Percentiles rank a stretch among this genome's conserved stretches.
phyloP scores from a whole-genome alignment of 192 early-diverging fungal species.

The Geranomyces variabilis region DNA sequence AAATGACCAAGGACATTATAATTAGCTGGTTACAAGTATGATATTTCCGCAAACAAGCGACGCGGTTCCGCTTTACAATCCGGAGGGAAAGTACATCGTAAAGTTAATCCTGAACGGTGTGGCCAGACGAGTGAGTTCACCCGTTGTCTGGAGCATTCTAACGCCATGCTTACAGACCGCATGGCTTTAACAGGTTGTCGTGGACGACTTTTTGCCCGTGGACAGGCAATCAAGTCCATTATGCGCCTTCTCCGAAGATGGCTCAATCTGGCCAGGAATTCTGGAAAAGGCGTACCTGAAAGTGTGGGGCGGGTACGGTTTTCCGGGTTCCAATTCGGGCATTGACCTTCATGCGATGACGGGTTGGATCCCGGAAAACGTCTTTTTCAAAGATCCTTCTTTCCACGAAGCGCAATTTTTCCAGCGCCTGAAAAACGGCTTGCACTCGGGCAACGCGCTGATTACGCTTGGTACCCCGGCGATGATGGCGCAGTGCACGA shows the following conservation, averaged over 20 bases:
- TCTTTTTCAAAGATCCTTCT: slow-evolving; percentile 77
- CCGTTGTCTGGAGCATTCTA: no score
- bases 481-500: slow-evolving; percentile 59
- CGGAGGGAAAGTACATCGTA: slow-evolving; percentile 85
- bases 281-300: slow-evolving; percentile 97
- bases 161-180: no score
- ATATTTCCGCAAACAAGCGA: slow-evolving; percentile 80
- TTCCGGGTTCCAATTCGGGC: slow-evolving; percentile 92
- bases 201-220: slow-evolving; percentile 87
- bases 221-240: slow-evolving; percentile 67
- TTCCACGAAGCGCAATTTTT: not conserved
- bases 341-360: slow-evolving; percentile 89
- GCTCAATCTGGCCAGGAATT: slow-evolving; percentile 82
- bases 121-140: slow-evolving; percentile 66
- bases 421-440: slow-evolving; percentile 64
- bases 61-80: slow-evolving; percentile 80
- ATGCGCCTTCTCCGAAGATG: slow-evolving; percentile 83
- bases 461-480: slow-evolving; percentile 83
- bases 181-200: slow-evolving; percentile 47
- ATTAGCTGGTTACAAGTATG: slow-evolving; percentile 75
- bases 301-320: slow-evolving; percentile 93
- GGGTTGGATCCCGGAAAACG: slow-evolving; percentile 92
- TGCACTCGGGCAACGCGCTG: slow-evolving; percentile 71
- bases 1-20: not conserved
- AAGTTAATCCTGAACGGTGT: slow-evolving; percentile 87